Conservation (phyloP, 192 early-diverging fungal genomes). For the Dissophora ornata region DNA sequence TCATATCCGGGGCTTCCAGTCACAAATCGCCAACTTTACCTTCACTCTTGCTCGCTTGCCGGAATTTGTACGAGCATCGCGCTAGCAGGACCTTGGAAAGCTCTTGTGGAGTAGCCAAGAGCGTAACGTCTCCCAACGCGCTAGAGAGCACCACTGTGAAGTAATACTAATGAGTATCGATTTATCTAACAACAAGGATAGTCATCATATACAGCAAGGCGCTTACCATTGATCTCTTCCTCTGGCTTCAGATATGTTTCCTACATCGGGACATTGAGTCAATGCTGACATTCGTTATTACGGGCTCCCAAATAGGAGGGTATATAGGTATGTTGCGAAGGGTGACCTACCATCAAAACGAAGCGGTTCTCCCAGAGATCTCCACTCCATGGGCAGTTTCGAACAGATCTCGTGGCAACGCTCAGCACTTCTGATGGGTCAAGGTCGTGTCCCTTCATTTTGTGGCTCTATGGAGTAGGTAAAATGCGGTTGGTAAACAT, state of each 20-base stretch:
- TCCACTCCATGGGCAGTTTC: slow-evolving; percentile 82
- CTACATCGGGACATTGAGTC: slow-evolving; percentile 8
- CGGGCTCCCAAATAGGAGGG: not conserved
- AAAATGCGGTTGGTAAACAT: too few species aligned
- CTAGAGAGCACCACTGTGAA: slow-evolving; percentile 5
- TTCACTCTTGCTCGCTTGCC: slow-evolving; percentile 6
- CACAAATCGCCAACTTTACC: too few species aligned
- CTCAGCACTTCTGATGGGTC: slow-evolving; percentile 24
- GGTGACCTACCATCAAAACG: slow-evolving; percentile 20
- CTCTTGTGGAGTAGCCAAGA: slow-evolving; percentile 25
- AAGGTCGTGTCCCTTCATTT: slow-evolving; percentile 56
- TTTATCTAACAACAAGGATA: not conserved
- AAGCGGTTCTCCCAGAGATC: slow-evolving; percentile 63
- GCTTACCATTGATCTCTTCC: slow-evolving; percentile 21
- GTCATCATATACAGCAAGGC: too few species aligned
- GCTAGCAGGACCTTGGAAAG: slow-evolving; percentile 31
- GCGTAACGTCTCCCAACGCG: slow-evolving; percentile 13
- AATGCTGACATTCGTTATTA: not conserved
- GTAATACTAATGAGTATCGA: not conserved
- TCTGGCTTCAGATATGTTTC: slow-evolving; percentile 20
- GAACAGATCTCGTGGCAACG: slow-evolving; percentile 62
- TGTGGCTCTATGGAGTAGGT: slow-evolving; percentile 13
- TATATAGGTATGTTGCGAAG: not conserved
- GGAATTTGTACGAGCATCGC: slow-evolving; percentile 8
- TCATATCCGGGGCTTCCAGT: too few species aligned